These are phyloP conservation scores for Paecilomyces fulvus DNA, from an alignment of 2,329 filamentous ascomycete genomes.

Conservation along the genomic window DNA sequence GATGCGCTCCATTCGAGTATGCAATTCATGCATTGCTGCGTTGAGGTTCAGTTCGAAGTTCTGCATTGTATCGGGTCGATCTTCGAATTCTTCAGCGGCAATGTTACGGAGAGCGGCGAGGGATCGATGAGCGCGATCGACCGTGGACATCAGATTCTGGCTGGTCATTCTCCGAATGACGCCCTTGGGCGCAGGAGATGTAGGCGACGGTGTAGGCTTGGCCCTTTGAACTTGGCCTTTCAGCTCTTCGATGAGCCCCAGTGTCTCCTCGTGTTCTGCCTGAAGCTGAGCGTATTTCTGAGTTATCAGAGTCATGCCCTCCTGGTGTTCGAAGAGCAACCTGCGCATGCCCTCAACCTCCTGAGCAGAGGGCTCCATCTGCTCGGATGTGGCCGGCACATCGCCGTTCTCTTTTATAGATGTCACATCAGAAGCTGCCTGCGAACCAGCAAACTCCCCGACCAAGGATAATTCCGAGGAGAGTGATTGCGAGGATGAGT, in stretches of 20 bases:
- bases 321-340: conserved; percentile 68
- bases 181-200: conserved; percentile 42
- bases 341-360: conserved; percentile 66
- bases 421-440: conserved; percentile 55
- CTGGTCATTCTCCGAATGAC: conserved; percentile 90
- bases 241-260: conserved; percentile 82
- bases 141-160: conserved; percentile 68
- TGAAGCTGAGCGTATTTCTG: conserved; percentile 78
- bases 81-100: conserved; percentile 75
- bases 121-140: conserved; percentile 85
- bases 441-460: conserved; percentile 63
- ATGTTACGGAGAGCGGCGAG: conserved; percentile 85
- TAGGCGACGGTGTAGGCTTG: conserved; percentile 53
- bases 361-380: conserved; percentile 42
- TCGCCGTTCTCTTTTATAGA: conserved; percentile 22
- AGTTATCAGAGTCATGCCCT: conserved; percentile 62
- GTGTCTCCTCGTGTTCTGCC: conserved; percentile 67
- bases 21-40: conserved; percentile 84
- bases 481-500: conserved; percentile 78
- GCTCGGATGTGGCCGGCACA: conserved; percentile 16
- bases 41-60: conserved; percentile 90
- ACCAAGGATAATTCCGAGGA: conserved; percentile 89
- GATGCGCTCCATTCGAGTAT: conserved; percentile 77
- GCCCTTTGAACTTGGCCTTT: conserved; percentile 78
- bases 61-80: conserved; percentile 74